phyloP scores from a whole-genome alignment of 2,329 filamentous ascomycete species.

The Parasarocladium wereldwijsianum region DNA sequence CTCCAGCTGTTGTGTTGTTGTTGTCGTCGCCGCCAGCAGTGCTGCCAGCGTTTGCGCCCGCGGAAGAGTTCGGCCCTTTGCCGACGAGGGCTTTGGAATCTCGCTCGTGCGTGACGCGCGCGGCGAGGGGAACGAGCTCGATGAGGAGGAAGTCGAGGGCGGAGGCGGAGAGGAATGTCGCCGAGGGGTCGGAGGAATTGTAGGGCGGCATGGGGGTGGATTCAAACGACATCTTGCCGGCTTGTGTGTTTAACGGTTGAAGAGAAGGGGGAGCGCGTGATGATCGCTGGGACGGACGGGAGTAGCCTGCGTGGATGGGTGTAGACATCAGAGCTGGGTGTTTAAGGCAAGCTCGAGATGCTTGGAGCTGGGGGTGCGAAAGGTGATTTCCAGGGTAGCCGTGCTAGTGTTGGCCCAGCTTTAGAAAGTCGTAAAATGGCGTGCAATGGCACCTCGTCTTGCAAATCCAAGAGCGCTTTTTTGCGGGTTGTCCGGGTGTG shows the following conservation, averaged over 20 bases:
- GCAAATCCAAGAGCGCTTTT: too few species aligned
- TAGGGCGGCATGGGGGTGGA: constrained; percentile 50
- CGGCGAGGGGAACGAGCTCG: constrained; percentile 88
- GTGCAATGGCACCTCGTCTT: too few species aligned
- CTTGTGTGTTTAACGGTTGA: too few species aligned
- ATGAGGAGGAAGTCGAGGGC: constrained; percentile 92
- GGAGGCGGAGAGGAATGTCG: constrained; percentile 66
- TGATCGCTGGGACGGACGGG: too few species aligned
- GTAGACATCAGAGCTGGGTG: background rate
- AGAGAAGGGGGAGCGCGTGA: too few species aligned
- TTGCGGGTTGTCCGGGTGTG: too few species aligned
- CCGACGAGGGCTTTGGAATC: background rate
- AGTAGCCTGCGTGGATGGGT: background rate
- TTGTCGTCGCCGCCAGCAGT: constrained; percentile 3
- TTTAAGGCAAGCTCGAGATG: background rate
- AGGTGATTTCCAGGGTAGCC: too few species aligned
- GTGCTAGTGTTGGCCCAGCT: too few species aligned
- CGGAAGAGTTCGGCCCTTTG: background rate
- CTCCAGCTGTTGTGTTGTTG: background rate
- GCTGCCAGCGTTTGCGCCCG: background rate
- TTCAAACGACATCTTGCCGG: constrained; percentile 54
- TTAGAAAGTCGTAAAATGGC: too few species aligned
- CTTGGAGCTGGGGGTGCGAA: background rate
- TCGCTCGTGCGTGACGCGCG: constrained; percentile 61
- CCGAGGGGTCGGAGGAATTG: constrained; percentile 58